These are phyloP conservation scores for Penicillium polonicum DNA, from an alignment of 2,329 filamentous ascomycete species.

Conservation along the genomic window DNA sequence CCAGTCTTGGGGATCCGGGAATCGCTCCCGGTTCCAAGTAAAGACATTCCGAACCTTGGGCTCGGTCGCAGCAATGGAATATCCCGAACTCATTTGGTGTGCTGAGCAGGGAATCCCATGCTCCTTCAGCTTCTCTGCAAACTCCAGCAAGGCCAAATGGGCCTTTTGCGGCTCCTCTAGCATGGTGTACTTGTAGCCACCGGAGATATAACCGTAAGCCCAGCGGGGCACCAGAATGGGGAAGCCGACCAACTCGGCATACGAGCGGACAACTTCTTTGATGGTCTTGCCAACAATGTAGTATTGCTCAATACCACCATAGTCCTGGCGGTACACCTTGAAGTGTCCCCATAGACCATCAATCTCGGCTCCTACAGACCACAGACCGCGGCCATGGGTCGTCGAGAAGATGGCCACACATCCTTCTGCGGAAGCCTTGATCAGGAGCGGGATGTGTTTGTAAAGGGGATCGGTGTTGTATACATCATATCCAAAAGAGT, in stretches of 20 bases:
- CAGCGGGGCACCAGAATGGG: constrained; percentile 68
- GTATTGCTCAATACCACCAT: constrained; percentile 71
- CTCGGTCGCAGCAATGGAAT: constrained; percentile 64
- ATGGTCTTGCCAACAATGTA: constrained; percentile 65
- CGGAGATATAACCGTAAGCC: constrained; percentile 71
- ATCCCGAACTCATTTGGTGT: constrained; percentile 71
- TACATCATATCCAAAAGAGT: constrained; percentile 72
- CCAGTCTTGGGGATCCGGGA: constrained; percentile 66
- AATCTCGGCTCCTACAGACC: constrained; percentile 68
- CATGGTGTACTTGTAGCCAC: constrained; percentile 63
- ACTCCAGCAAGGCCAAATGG: constrained; percentile 58
- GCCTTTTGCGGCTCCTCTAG: constrained; percentile 54
- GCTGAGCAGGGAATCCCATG: constrained; percentile 69
- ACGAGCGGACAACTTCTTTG: constrained; percentile 63
- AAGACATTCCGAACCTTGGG: constrained; percentile 71
- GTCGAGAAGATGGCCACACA: constrained; percentile 69
- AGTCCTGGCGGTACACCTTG: constrained; percentile 71
- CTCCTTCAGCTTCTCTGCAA: constrained; percentile 60
- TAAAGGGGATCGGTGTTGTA: constrained; percentile 71
- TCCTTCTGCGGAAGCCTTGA: constrained; percentile 64
- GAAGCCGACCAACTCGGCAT: constrained; percentile 67
- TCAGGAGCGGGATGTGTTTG: constrained; percentile 71
- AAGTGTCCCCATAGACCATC: constrained; percentile 74
- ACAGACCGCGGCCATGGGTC: constrained; percentile 62
- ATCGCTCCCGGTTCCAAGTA: constrained; percentile 69